Evolutionary conservation across 2,329 filamentous ascomycete genomes (phyloP).

Genomic region (Aspergillus sclerotialis): DNA sequence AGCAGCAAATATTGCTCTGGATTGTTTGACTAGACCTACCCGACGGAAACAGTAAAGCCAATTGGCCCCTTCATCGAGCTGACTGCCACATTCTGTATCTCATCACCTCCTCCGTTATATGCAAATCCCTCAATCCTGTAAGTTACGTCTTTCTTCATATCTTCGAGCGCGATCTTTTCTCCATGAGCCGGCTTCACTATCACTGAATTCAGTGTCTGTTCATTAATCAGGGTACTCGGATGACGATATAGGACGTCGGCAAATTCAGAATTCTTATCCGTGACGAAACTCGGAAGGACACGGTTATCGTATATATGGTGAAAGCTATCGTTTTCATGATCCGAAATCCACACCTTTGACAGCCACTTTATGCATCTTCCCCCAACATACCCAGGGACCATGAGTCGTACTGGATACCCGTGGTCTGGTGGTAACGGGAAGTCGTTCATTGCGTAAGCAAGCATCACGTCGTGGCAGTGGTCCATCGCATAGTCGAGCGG

Average conservation of each 20-base stretch:
- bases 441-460: slow-evolving; percentile 40
- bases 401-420: slow-evolving; percentile 36
- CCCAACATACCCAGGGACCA: slow-evolving; percentile 38
- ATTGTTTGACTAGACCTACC: slow-evolving; percentile 16
- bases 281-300: slow-evolving; percentile 42
- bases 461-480: slow-evolving; percentile 41
- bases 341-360: slow-evolving; percentile 32
- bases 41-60: slow-evolving; percentile 45
- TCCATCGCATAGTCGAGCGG: slow-evolving; percentile 45
- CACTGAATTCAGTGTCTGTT: slow-evolving; percentile 45
- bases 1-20: not conserved
- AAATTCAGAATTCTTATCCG: slow-evolving; percentile 43
- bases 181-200: slow-evolving; percentile 42
- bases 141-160: slow-evolving; percentile 31
- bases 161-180: slow-evolving; percentile 34
- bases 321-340: slow-evolving; percentile 35
- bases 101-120: slow-evolving; percentile 45
- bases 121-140: slow-evolving; percentile 44
- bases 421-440: slow-evolving; percentile 35
- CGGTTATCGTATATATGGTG: slow-evolving; percentile 48
- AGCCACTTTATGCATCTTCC: slow-evolving; percentile 39
- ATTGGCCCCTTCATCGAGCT: slow-evolving; percentile 41
- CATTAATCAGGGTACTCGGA: slow-evolving; percentile 42
- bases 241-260: slow-evolving; percentile 43
- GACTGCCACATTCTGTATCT: slow-evolving; percentile 45